These are phyloP conservation scores for Aspergillus caelatus DNA, from an alignment of 2,329 filamentous ascomycete genomes.

Conservation along the genomic window DNA sequence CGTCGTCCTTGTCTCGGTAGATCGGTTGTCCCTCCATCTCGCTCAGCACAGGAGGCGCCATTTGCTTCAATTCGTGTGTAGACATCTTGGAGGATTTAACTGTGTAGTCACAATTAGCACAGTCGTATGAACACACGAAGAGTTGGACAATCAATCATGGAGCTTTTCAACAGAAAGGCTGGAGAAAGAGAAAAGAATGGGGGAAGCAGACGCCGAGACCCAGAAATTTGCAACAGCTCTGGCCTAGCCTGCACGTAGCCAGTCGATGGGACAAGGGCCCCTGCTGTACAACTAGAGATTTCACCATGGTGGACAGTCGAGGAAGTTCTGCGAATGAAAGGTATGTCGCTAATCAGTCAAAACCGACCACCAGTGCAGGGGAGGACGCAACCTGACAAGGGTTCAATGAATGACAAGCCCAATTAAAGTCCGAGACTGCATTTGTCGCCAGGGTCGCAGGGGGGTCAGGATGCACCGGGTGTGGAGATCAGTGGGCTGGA, in stretches of 20 bases:
- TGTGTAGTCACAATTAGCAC: background rate
- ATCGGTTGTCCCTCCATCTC: slow-evolving; percentile 18
- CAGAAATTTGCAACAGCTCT: background rate
- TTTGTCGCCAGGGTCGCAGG: background rate
- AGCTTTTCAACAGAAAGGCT: background rate
- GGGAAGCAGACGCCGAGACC: background rate
- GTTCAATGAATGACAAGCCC: background rate
- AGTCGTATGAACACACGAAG: background rate
- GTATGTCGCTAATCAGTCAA: background rate
- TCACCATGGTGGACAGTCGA: background rate
- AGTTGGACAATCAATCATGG: no score
- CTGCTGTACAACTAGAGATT: background rate
- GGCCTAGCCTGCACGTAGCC: no score
- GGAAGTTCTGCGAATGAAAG: background rate
- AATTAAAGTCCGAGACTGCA: background rate
- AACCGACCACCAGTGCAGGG: no score
- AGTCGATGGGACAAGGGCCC: background rate
- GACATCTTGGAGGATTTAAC: background rate
- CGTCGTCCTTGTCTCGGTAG: slow-evolving; percentile 38
- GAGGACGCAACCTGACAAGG: background rate
- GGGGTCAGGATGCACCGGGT: background rate
- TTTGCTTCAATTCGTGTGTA: slow-evolving; percentile 13
- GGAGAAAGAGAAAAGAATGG: background rate
- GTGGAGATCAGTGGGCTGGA: background rate
- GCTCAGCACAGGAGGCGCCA: slow-evolving; percentile 9